Evolutionary conservation across 106 monocot genomes (phyloP).

Genomic region (Apostasia shenzhenica): DNA sequence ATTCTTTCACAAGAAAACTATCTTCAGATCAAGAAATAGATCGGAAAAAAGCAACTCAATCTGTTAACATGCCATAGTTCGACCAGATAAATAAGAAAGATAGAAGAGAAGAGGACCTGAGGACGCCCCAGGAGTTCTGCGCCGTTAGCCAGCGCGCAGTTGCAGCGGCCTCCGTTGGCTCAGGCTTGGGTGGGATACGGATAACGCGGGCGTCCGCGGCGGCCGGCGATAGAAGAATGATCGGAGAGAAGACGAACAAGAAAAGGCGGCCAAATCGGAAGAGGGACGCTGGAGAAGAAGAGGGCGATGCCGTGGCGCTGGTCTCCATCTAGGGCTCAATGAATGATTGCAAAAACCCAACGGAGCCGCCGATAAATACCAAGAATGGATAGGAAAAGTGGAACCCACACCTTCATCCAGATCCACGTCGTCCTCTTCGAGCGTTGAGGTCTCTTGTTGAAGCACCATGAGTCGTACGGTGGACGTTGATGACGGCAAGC

Average conservation of each 20-base stretch:
- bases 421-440: too few relatives aligned
- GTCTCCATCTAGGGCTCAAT: not conserved
- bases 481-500: too few relatives aligned
- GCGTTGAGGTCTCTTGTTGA: too few relatives aligned
- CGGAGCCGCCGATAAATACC: too few relatives aligned
- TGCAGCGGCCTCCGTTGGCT: constrained; percentile 53
- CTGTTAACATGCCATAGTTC: too few relatives aligned
- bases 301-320: not conserved
- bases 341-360: too few relatives aligned
- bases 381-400: too few relatives aligned
- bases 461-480: too few relatives aligned
- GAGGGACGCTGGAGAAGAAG: not conserved
- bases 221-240: constrained; percentile 6
- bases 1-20: not conserved
- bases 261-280: not conserved
- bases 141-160: constrained; percentile 77
- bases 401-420: too few relatives aligned
- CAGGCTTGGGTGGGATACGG: constrained; percentile 36
- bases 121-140: constrained; percentile 80
- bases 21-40: not conserved
- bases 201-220: constrained; percentile 3
- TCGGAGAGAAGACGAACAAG: not conserved
- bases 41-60: not conserved
- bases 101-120: constrained; percentile 34
- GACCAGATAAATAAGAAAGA: not conserved